A percentile compares a stretch with the other conserved stretches of the same genome.
Evolutionary conservation across 805 yeast species (phyloP).

Genomic region (Starmerella roubikii): DNA sequence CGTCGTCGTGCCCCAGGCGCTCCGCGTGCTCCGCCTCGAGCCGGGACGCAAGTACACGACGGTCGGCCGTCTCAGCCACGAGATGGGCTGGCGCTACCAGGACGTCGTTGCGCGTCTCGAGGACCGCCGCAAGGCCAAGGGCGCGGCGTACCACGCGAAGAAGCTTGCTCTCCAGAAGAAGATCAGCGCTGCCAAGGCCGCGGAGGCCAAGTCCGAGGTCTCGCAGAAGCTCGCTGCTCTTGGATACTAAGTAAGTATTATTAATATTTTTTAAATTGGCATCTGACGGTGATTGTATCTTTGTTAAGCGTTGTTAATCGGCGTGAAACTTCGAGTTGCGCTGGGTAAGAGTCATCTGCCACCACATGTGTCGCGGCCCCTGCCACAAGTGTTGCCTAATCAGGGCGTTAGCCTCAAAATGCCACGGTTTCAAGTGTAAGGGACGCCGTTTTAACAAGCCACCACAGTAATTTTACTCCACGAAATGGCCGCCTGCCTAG

Average conservation of each 20-base stretch:
- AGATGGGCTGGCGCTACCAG: constrained; percentile 99
- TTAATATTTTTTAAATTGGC: no score
- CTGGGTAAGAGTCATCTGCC: no score
- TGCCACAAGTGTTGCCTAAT: no score
- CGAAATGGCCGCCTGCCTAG: no score
- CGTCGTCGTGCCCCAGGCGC: constrained; percentile 99
- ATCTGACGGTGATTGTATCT: no score
- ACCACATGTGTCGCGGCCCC: no score
- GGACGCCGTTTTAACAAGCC: no score
- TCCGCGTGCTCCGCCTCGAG: constrained; percentile 96
- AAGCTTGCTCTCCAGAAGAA: constrained; percentile 94
- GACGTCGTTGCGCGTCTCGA: constrained; percentile 93
- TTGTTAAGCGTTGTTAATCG: no score
- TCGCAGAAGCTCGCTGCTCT: constrained; percentile 88
- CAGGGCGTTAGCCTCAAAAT: no score
- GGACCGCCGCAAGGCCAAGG: constrained; percentile 98
- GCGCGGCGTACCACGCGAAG: constrained; percentile 98
- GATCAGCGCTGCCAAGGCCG: constrained; percentile 70
- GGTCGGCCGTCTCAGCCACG: constrained; percentile 85
- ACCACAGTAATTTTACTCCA: no score
- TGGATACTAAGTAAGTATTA: constrained; percentile 61
- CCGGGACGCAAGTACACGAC: constrained; percentile 99
- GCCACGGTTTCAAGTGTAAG: no score
- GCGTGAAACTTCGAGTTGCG: no score
- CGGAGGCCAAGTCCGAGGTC: constrained; percentile 81